phyloP scores from a whole-genome alignment of 768 basidiomycete genomes.

The Cystofilobasidium macerans region DNA sequence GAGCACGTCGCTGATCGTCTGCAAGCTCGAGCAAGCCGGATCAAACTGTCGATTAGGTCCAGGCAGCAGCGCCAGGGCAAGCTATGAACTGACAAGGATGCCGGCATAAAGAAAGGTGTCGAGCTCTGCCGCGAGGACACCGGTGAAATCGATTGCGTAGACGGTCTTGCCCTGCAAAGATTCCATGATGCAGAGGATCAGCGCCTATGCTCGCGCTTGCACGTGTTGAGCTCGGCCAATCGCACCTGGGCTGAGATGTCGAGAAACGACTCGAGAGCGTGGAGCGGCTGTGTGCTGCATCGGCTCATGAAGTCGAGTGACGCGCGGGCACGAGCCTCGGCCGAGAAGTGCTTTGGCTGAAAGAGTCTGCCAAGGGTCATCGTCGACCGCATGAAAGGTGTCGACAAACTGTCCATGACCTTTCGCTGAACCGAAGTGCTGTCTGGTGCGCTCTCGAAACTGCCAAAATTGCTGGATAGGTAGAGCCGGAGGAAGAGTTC shows the following conservation, averaged over 20 bases:
- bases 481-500: slow-evolving; percentile 15
- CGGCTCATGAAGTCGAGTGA: background rate
- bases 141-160: slow-evolving; percentile 6
- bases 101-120: slow-evolving; percentile 2
- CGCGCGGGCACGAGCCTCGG: background rate
- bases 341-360: background rate
- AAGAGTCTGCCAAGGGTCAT: background rate
- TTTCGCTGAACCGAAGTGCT: background rate
- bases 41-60: too few species aligned
- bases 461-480: background rate
- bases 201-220: background rate
- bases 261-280: background rate
- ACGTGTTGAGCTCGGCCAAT: background rate
- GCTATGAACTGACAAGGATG: slow-evolving; percentile 10
- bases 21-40: background rate
- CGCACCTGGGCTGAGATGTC: background rate
- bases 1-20: slow-evolving; percentile 8
- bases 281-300: background rate
- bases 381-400: background rate
- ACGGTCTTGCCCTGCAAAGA: slow-evolving; percentile 3
- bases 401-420: background rate
- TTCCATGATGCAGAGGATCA: background rate
- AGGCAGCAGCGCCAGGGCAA: background rate
- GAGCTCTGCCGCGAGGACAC: background rate
- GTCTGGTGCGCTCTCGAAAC: background rate